Conservation (phyloP, 306 rosid genomes). For the Fragaria vesca region DNA sequence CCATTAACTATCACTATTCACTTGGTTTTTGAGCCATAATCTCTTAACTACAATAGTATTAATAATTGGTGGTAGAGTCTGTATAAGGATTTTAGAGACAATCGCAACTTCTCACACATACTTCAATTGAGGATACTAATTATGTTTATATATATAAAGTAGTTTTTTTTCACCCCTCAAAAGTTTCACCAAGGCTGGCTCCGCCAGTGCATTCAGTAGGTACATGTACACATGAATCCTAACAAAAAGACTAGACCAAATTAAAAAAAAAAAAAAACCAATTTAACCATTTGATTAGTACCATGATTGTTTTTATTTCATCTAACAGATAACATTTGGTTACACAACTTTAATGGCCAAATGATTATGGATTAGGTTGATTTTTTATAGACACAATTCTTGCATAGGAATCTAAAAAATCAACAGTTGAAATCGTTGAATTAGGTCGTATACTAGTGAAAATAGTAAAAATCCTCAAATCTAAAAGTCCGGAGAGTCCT, state of each 20-base stretch:
- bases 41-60: no score
- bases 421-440: background rate
- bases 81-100: no score
- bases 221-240: background rate
- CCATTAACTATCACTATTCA: no score
- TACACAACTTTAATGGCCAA: background rate
- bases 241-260: no score
- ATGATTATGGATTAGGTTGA: background rate
- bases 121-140: no score
- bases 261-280: no score
- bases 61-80: no score
- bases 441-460: background rate
- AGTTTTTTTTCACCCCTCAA: no score
- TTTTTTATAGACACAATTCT: background rate
- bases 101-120: no score
- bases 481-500: background rate
- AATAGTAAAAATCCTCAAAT: background rate
- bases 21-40: no score
- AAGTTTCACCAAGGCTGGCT: no score
- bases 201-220: background rate
- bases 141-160: no score
- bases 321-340: background rate
- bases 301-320: background rate
- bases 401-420: background rate
- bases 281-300: background rate